Conservation (phyloP, 2,329 filamentous ascomycete species). For the Leptographium procerum region DNA sequence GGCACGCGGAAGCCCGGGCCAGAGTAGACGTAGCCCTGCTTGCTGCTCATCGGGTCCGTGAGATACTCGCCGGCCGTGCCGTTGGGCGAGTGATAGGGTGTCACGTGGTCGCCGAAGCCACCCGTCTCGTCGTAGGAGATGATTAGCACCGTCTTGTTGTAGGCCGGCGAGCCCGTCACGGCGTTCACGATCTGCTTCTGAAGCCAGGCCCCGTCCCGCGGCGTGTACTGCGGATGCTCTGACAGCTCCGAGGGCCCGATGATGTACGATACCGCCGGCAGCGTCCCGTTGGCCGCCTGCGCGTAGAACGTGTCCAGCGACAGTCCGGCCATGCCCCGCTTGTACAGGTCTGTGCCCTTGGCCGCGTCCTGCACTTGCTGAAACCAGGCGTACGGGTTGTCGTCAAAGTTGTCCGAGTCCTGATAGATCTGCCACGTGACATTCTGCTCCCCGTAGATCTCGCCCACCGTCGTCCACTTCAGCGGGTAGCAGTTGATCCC, state of each 20-base stretch:
- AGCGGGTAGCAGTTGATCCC: slow-evolving; percentile 33
- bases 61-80: slow-evolving; percentile 34
- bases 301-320: slow-evolving; percentile 33
- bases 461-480: slow-evolving; percentile 33
- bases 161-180: slow-evolving; percentile 36
- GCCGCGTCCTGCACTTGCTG: slow-evolving; percentile 30
- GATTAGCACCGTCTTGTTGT: slow-evolving; percentile 34
- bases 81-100: slow-evolving; percentile 31
- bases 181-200: slow-evolving; percentile 40
- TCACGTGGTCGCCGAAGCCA: slow-evolving; percentile 37
- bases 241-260: slow-evolving; percentile 36
- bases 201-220: slow-evolving; percentile 44
- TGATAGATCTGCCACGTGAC: slow-evolving; percentile 35
- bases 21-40: slow-evolving; percentile 19
- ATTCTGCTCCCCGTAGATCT: slow-evolving; percentile 27
- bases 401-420: slow-evolving; percentile 32
- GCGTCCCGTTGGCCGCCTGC: slow-evolving; percentile 30
- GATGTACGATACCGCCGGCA: slow-evolving; percentile 35
- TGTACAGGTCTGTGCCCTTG: slow-evolving; percentile 21
- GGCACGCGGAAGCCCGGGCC: slow-evolving; percentile 28
- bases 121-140: slow-evolving; percentile 38
- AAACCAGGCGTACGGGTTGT: slow-evolving; percentile 37
- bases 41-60: slow-evolving; percentile 22
- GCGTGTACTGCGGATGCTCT: slow-evolving; percentile 41
- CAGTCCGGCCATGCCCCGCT: slow-evolving; percentile 28